phyloP scores from a whole-genome alignment of 441 rosid species.

The Adansonia madagascariensis region DNA sequence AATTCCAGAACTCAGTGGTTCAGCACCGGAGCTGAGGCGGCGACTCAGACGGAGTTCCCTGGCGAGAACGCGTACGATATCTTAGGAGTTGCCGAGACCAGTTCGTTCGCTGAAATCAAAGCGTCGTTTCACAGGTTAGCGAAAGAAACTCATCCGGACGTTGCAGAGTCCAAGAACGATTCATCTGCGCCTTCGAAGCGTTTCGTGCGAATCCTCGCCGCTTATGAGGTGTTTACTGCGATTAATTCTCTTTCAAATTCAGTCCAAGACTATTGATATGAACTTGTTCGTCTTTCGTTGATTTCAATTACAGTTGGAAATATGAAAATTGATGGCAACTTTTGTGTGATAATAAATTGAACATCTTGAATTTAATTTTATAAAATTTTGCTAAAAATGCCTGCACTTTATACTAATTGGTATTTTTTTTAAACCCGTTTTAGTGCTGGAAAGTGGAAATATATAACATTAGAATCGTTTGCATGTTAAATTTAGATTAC shows the following conservation, averaged over 20 bases:
- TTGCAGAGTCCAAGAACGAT: slow-evolving; percentile 45
- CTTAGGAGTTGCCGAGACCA: slow-evolving; percentile 63
- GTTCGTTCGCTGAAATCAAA: slow-evolving; percentile 84
- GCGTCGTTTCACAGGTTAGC: slow-evolving; percentile 83
- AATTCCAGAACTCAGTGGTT: slow-evolving; percentile 45
- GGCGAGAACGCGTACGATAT: slow-evolving; percentile 74
- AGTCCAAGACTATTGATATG: neutral
- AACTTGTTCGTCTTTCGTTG: neutral
- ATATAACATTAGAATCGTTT: neutral
- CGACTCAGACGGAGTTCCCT: slow-evolving; percentile 51
- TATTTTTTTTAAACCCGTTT: neutral
- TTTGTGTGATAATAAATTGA: neutral
- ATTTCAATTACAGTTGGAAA: slow-evolving; percentile 1
- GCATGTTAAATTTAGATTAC: neutral
- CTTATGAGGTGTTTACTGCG: slow-evolving; percentile 68
- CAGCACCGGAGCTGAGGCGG: slow-evolving; percentile 50
- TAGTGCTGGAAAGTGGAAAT: slow-evolving; percentile 8
- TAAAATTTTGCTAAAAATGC: neutral
- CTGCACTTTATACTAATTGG: neutral
- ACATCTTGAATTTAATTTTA: neutral
- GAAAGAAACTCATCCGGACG: slow-evolving; percentile 93
- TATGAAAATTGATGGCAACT: neutral
- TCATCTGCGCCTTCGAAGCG: slow-evolving; percentile 54
- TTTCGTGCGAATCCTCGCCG: slow-evolving; percentile 86
- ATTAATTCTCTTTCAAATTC: neutral